Evolutionary conservation across 805 yeast species (phyloP).

Genomic region (Yamadazyma akitaensis): DNA sequence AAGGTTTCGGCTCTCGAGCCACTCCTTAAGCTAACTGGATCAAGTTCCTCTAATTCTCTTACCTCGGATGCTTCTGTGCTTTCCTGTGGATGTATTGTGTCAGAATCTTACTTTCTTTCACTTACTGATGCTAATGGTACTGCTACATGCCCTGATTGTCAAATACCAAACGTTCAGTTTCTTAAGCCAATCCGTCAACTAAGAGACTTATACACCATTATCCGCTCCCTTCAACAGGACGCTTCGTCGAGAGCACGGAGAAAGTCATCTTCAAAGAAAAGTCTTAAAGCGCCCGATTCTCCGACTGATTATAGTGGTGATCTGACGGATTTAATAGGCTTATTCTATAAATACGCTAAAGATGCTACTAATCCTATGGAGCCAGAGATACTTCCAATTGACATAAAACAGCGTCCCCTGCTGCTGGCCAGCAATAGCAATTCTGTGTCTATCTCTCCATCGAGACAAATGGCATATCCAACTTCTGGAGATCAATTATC

Average conservation of each 20-base stretch:
- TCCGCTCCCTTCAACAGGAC: slow-evolving; percentile 10
- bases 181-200: slow-evolving; percentile 31
- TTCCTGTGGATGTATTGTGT: slow-evolving; percentile 41
- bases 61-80: slow-evolving; percentile 34
- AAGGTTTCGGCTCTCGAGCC: slow-evolving; percentile 18
- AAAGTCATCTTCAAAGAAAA: slow-evolving; percentile 23
- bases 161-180: slow-evolving; percentile 12
- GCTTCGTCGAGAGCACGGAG: slow-evolving; percentile 10
- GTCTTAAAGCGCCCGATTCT: slow-evolving; percentile 10
- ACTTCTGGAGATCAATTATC: background rate
- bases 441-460: slow-evolving; percentile 17
- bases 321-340: slow-evolving; percentile 29
- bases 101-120: slow-evolving; percentile 27
- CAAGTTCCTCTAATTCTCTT: slow-evolving; percentile 9
- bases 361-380: slow-evolving; percentile 21
- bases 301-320: slow-evolving; percentile 11
- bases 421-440: background rate
- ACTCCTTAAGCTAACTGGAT: slow-evolving; percentile 10
- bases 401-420: slow-evolving; percentile 2
- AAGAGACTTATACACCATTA: slow-evolving; percentile 28
- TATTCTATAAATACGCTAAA: slow-evolving; percentile 40
- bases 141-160: slow-evolving; percentile 26
- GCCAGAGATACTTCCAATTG: slow-evolving; percentile 4
- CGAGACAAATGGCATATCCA: slow-evolving; percentile 4
- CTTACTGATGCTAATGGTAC: slow-evolving; percentile 7